Evolutionary conservation across 179 eudicot species (phyloP).

Genomic region (Nepenthes alata): DNA sequence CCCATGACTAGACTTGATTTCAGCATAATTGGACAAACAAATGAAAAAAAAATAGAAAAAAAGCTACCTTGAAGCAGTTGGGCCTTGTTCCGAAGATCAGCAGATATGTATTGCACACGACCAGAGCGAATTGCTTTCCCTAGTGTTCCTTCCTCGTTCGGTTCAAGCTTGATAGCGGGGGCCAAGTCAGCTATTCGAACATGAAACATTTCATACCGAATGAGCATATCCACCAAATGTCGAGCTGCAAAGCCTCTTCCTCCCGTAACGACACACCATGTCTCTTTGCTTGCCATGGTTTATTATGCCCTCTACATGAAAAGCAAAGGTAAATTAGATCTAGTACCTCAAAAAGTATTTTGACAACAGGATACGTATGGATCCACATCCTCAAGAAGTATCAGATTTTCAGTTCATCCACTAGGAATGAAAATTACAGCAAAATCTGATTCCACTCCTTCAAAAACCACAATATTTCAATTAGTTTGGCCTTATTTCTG

Average conservation of each 20-base stretch:
- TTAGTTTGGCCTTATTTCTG: no score
- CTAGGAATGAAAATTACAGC: no score
- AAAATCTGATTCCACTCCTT: no score
- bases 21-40: neutral
- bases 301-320: neutral
- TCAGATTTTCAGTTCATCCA: no score
- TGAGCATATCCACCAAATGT: slow-evolving; percentile 83
- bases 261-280: slow-evolving; percentile 92
- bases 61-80: slow-evolving; percentile 58
- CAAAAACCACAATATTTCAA: no score
- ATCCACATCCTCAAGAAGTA: no score
- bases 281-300: slow-evolving; percentile 39
- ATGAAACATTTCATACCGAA: slow-evolving; percentile 57
- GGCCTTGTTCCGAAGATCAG: slow-evolving; percentile 61
- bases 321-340: neutral
- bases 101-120: slow-evolving; percentile 51
- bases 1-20: neutral
- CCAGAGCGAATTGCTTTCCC: slow-evolving; percentile 58
- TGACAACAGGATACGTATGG: neutral
- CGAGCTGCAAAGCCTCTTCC: slow-evolving; percentile 93
- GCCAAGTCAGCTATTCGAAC: slow-evolving; percentile 71
- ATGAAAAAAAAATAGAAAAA: neutral
- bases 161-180: slow-evolving; percentile 46
- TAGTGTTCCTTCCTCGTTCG: slow-evolving; percentile 54
- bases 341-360: neutral